Conservation (phyloP, 306 rosid genomes). For the Neltuma alba region DNA sequence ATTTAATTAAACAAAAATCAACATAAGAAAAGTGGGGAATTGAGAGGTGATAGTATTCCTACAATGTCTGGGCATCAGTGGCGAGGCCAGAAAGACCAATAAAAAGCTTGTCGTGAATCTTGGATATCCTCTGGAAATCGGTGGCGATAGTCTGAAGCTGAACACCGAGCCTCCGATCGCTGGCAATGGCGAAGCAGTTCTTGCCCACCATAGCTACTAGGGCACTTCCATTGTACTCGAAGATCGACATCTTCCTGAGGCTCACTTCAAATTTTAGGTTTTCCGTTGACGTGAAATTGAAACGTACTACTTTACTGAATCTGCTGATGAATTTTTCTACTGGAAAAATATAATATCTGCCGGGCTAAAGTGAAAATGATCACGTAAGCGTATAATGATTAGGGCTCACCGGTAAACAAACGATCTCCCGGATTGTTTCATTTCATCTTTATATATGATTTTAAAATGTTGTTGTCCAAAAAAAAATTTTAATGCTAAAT, state of each 20-base stretch:
- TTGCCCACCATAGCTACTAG: constrained; percentile 95
- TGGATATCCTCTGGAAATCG: constrained; percentile 84
- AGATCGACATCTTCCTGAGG: constrained; percentile 70
- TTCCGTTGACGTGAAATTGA: not conserved
- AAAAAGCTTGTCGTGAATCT: constrained; percentile 75
- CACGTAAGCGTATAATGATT: no score
- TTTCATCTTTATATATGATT: no score
- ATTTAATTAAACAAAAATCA: not conserved
- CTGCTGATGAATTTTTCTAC: not conserved
- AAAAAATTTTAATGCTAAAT: no score
- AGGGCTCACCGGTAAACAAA: no score
- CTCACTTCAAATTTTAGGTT: not conserved
- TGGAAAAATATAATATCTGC: no score
- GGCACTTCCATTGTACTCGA: constrained; percentile 97
- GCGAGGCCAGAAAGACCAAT: constrained; percentile 95
- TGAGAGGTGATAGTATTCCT: not conserved
- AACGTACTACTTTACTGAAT: not conserved
- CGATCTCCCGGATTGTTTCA: no score
- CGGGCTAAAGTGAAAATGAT: no score
- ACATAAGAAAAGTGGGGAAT: not conserved
- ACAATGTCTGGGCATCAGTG: constrained; percentile 96
- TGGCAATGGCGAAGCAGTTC: constrained; percentile 97
- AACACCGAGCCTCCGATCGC: constrained; percentile 96
- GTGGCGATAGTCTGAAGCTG: constrained; percentile 97
- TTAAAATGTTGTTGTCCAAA: no score